Base-by-base conservation (phyloP, 164 flowering plant genomes). In the Hamamelis virginiana region DNA sequence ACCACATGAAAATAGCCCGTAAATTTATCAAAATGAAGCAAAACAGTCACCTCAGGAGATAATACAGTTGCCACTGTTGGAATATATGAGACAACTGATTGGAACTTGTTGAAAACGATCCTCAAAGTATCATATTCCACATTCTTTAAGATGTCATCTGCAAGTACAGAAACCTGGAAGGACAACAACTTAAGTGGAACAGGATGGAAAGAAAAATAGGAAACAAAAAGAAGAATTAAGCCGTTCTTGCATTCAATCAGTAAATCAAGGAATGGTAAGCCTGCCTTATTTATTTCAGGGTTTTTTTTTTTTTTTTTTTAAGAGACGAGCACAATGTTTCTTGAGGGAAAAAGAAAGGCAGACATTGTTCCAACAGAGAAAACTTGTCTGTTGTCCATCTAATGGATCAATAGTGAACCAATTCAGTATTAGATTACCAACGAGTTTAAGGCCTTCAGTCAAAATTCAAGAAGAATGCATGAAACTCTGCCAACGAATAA, bases 81-180 rank as follows among this genome's bases (percentile, higher is more conserved):
- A 14, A 87, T 3, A 84, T 89, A 94, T 6, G 87, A 66, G 59
- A 92, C 91, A 66, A 89, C 97, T 22, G 98, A 92, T 0, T 79
- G 86, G 77, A 94, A 94, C 70, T 88, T 94, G 85, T 90, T 94
- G 77, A 80, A 94, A 59, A 94, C 78, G 74, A 94, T 80, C 77
- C 90, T 89, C 78, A 94, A 69, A 51, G 95, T 97, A 82, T 94
- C 98, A 80, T 61, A 94, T 65, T 94, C 97, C 13, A 94, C 96
- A 74, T 88, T 94, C 87, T 94, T 94, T 59, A 94, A 74, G 73
- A 94, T 90, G 67, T 94, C 98, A 85, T 94, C 97, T 16, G 97
- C 98, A 69, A 94, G 74, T 72, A 87, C 95, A 66, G 98, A 84
- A 59, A 92, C 91, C 98, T 94, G 82, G 51, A 80, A 74, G 47